Evolutionary conservation across 2,329 filamentous ascomycete species (phyloP).

Genomic region (Alternaria brassicae): DNA sequence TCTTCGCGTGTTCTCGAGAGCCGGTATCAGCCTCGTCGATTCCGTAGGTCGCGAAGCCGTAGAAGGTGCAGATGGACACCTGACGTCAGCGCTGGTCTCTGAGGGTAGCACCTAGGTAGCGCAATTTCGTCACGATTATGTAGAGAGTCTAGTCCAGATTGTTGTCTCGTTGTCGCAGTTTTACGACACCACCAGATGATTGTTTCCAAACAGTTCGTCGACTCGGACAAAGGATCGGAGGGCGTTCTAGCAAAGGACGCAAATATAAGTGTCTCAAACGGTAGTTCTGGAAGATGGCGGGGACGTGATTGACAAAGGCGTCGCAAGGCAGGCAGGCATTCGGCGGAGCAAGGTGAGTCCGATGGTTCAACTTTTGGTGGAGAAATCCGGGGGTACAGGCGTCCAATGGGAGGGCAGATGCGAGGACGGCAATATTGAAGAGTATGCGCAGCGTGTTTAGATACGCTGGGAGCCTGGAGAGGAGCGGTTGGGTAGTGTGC

Average conservation of each 20-base stretch:
- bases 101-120: not conserved
- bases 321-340: slow-evolving; percentile 8
- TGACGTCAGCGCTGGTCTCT: not conserved
- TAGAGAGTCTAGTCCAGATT: slow-evolving; percentile 18
- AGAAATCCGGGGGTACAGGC: slow-evolving; percentile 2
- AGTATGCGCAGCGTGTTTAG: slow-evolving; percentile 5
- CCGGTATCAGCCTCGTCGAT: slow-evolving; percentile 9
- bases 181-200: slow-evolving; percentile 18
- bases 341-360: slow-evolving; percentile 9
- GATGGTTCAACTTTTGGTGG: slow-evolving; percentile 9
- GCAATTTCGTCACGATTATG: slow-evolving; percentile 18
- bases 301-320: slow-evolving; percentile 8
- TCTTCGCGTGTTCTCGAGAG: slow-evolving; percentile 6
- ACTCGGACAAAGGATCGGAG: slow-evolving; percentile 20
- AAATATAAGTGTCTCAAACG: not conserved
- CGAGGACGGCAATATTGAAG: not conserved
- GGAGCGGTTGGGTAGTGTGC: not conserved
- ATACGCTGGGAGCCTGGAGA: not conserved
- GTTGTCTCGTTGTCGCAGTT: slow-evolving; percentile 25
- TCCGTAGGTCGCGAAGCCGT: slow-evolving; percentile 5
- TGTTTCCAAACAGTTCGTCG: slow-evolving; percentile 23
- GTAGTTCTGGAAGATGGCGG: slow-evolving; percentile 12
- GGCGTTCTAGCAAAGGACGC: slow-evolving; percentile 7
- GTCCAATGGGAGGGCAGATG: not conserved
- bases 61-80: not conserved